Conservation (phyloP, 352 stramenopile genomes). For the Pythium rhizo-oryzae region DNA sequence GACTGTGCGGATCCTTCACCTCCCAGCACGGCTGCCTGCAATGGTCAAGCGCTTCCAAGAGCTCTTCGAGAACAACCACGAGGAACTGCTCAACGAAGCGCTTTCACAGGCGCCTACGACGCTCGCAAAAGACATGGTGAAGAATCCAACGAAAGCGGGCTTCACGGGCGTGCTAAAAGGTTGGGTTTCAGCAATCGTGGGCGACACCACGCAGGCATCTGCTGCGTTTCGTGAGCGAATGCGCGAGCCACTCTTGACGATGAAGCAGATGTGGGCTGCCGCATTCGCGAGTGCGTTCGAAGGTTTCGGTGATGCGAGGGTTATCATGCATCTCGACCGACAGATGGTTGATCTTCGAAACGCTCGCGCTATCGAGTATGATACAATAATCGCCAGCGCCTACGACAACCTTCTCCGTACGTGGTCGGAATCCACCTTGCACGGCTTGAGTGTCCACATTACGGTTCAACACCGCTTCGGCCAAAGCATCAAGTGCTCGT, state of each 20-base stretch:
- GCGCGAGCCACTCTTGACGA: constrained; percentile 1
- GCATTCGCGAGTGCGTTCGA: neutral
- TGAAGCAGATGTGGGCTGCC: constrained; percentile 9
- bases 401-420: neutral
- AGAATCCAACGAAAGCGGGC: neutral
- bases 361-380: neutral
- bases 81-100: neutral
- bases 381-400: neutral
- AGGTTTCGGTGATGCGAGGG: neutral
- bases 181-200: neutral
- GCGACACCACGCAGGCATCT: neutral
- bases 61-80: constrained; percentile 8
- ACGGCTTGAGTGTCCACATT: neutral
- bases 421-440: neutral
- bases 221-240: constrained; percentile 8
- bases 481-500: neutral
- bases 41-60: constrained; percentile 8
- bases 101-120: neutral
- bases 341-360: neutral
- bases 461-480: neutral
- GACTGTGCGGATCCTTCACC: neutral
- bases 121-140: constrained; percentile 1
- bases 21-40: neutral
- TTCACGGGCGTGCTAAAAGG: neutral
- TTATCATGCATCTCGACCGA: neutral